Conservation (phyloP, 345 rosid genomes). For the Clausena lansium region DNA sequence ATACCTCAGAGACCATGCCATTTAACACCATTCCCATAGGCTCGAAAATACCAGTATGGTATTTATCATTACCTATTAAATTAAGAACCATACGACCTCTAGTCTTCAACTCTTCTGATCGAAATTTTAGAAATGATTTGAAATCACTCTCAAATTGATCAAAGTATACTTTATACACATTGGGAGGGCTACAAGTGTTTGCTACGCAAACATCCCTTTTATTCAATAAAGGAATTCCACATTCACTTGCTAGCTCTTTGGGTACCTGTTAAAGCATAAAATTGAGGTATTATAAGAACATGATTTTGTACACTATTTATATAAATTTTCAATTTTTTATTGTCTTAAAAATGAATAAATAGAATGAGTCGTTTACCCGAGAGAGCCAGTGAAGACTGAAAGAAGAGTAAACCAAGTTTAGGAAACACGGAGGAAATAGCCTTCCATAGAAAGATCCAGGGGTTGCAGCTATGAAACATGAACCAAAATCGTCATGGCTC, state of each 20-base stretch:
- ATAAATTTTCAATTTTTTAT: too few species aligned
- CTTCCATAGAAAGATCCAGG: conserved; percentile 26
- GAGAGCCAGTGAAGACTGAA: conserved; percentile 23
- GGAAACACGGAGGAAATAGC: conserved; percentile 19
- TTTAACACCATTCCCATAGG: not conserved
- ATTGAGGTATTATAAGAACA: not conserved
- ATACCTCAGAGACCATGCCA: conserved; percentile 6
- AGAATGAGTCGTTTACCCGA: not conserved
- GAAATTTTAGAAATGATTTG: not conserved
- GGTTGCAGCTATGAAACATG: conserved; percentile 21
- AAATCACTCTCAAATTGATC: conserved; percentile 2
- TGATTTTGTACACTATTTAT: not conserved
- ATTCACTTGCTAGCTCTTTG: not conserved
- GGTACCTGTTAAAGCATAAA: not conserved
- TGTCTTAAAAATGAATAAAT: too few species aligned
- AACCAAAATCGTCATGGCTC: not conserved
- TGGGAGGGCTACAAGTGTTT: not conserved
- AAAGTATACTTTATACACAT: not conserved
- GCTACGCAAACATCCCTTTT: not conserved
- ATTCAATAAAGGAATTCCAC: not conserved
- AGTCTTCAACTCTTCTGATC: not conserved
- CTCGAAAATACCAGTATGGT: not conserved
- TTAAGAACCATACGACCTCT: not conserved
- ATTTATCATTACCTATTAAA: not conserved
- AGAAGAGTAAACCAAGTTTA: conserved; percentile 25